phyloP scores from a whole-genome alignment of 106 monocot genomes.

The Acanthochlamys bracteata region DNA sequence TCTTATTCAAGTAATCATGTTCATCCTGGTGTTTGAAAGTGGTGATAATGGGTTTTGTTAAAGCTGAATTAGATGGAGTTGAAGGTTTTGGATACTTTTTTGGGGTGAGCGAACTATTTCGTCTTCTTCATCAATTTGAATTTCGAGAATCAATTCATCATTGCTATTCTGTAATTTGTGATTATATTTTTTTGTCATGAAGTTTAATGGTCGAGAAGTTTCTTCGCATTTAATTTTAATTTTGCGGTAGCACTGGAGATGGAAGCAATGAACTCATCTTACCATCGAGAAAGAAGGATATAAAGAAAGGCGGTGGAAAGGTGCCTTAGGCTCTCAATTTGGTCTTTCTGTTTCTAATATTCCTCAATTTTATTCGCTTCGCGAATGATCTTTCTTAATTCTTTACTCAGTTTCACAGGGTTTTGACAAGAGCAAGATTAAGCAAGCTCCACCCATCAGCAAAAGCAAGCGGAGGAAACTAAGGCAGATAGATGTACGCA shows the following conservation, averaged over 20 bases:
- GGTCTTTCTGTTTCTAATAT: neutral
- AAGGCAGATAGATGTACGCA: constrained; percentile 51
- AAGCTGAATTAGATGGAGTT: neutral
- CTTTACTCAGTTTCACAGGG: constrained; percentile 6
- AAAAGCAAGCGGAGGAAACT: constrained; percentile 75
- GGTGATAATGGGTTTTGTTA: neutral
- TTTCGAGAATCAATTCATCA: neutral
- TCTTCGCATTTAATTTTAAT: neutral
- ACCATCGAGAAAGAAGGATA: constrained; percentile 45
- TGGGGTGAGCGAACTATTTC: neutral
- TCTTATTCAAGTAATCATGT: no score
- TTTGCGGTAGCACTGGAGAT: constrained; percentile 26
- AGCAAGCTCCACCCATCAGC: constrained; percentile 32
- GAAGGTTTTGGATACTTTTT: neutral
- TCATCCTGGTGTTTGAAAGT: neutral
- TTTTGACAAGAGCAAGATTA: constrained; percentile 21
- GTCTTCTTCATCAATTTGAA: neutral
- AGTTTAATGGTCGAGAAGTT: no score
- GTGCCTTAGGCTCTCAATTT: constrained; percentile 7
- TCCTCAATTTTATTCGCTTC: no score
- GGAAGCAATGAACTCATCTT: constrained; percentile 59
- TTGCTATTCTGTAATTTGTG: neutral
- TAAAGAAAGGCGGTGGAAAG: constrained; percentile 32
- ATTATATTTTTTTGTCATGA: neutral
- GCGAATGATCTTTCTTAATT: neutral